These are phyloP conservation scores for Halenospora varia DNA, from an alignment of 495 filamentous ascomycete genomes.

Conservation along the genomic window DNA sequence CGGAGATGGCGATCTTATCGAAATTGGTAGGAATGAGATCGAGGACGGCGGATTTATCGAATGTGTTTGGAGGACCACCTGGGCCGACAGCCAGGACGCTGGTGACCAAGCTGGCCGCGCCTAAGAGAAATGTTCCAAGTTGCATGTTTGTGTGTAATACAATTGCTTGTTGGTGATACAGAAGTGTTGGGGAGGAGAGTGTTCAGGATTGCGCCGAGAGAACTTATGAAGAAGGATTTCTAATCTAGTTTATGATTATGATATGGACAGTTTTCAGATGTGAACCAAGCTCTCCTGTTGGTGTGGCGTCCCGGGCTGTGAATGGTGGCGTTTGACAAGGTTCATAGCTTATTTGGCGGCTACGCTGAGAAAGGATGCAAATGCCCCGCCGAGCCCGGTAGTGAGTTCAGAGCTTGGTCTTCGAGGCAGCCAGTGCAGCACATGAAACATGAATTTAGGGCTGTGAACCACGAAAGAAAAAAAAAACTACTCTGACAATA, in stretches of 20 bases:
- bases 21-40: constrained; percentile 89
- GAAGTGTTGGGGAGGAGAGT: not conserved
- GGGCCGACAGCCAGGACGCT: constrained; percentile 8
- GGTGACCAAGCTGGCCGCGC: constrained; percentile 30
- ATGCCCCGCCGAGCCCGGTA: too few species aligned
- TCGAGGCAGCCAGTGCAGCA: too few species aligned
- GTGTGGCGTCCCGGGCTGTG: not conserved
- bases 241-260: not conserved
- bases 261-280: constrained; percentile 10
- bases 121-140: constrained; percentile 43
- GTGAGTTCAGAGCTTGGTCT: too few species aligned
- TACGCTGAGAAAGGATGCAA: not conserved
- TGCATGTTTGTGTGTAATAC: not conserved
- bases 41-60: constrained; percentile 58
- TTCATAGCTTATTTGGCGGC: not conserved
- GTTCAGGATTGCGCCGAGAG: not conserved
- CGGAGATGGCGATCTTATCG: constrained; percentile 81
- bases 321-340: not conserved
- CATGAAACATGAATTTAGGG: too few species aligned
- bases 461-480: too few species aligned
- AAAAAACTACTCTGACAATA: too few species aligned
- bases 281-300: not conserved
- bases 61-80: constrained; percentile 9
- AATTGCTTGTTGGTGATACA: not conserved
- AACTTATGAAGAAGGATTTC: not conserved